Conservation (phyloP, 805 yeast genomes). For the Cyberlindnera saturnus region DNA sequence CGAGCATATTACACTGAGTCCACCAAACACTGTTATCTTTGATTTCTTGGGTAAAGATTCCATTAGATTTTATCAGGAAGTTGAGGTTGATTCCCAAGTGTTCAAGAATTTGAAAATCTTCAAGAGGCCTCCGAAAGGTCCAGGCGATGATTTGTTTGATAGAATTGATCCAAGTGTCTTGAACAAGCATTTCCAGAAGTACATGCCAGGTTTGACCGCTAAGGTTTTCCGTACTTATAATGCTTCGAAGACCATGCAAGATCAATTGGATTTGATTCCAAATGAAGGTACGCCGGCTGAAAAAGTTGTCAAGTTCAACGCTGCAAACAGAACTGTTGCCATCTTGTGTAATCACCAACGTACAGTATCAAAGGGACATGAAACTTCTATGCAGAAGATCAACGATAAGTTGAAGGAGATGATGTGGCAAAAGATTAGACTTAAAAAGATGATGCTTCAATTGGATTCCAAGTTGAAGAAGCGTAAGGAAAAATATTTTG, state of each 20-base stretch:
- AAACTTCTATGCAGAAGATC: conserved; percentile 71
- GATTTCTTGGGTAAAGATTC: conserved; percentile 96
- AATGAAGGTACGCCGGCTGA: conserved; percentile 85
- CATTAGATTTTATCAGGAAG: conserved; percentile 86
- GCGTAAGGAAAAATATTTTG: conserved; percentile 54
- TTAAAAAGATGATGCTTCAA: conserved; percentile 62
- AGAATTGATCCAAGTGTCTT: conserved; percentile 77
- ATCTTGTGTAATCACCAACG: conserved; percentile 96
- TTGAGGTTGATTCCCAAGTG: conserved; percentile 86
- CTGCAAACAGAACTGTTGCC: conserved; percentile 94
- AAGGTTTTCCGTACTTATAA: conserved; percentile 96
- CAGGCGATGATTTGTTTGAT: conserved; percentile 91
- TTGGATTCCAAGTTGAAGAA: conserved; percentile 48
- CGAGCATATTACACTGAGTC: conserved; percentile 81
- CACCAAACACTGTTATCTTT: conserved; percentile 80
- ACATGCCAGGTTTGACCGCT: conserved; percentile 92
- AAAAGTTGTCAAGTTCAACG: conserved; percentile 81
- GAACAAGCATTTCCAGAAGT: conserved; percentile 81
- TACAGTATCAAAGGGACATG: conserved; percentile 82
- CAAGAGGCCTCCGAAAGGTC: conserved; percentile 81
- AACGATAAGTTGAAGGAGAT: conserved; percentile 73
- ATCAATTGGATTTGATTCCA: conserved; percentile 78
- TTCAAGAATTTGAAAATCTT: conserved; percentile 83
- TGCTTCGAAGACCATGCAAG: conserved; percentile 96
- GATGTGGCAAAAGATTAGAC: conserved; percentile 75